Evolutionary conservation across 768 basidiomycete species (phyloP).

Genomic region (Pilatotrama ljubarskyi): DNA sequence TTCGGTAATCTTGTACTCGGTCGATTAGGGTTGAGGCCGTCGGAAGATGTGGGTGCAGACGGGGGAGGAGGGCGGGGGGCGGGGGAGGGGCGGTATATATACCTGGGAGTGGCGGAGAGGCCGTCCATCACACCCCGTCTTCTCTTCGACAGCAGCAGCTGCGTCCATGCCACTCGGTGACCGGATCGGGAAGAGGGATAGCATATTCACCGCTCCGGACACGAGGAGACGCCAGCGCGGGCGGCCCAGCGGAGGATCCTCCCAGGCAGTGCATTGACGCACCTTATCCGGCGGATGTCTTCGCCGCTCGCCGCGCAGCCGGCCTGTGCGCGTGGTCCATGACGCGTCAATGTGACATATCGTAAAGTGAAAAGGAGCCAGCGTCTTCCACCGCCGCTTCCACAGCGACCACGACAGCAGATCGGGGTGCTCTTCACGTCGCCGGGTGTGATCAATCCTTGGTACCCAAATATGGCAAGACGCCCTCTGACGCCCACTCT

Average conservation of each 20-base stretch:
- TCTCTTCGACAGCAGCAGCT: conserved; percentile 21
- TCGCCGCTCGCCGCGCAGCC: not conserved
- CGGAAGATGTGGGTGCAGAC: conserved; percentile 8
- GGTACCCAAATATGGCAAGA: not conserved
- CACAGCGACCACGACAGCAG: not conserved
- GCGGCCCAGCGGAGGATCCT: conserved; percentile 11
- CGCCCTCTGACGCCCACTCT: not conserved
- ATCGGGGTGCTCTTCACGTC: conserved; percentile 7
- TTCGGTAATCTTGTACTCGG: conserved; percentile 8
- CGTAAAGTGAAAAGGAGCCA: not conserved
- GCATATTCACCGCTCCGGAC: conserved; percentile 10
- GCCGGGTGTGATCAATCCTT: not conserved
- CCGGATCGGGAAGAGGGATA: conserved; percentile 18
- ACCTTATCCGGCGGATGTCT: conserved; percentile 1
- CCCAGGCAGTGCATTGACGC: not conserved
- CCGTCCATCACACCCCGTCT: conserved; percentile 21
- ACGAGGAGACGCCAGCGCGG: conserved; percentile 11
- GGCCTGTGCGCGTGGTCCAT: not conserved
- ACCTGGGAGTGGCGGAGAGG: conserved; percentile 13
- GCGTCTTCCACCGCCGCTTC: not conserved
- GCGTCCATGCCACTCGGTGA: conserved; percentile 14
- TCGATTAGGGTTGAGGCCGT: conserved; percentile 13
- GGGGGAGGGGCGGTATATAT: conserved; percentile 20
- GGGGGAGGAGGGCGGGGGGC: conserved; percentile 13
- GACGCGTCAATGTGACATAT: conserved; percentile 4